These are phyloP conservation scores for Zancudomyces culisetae DNA, from an alignment of 371 early-diverging fungal genomes.

Conservation along the genomic window DNA sequence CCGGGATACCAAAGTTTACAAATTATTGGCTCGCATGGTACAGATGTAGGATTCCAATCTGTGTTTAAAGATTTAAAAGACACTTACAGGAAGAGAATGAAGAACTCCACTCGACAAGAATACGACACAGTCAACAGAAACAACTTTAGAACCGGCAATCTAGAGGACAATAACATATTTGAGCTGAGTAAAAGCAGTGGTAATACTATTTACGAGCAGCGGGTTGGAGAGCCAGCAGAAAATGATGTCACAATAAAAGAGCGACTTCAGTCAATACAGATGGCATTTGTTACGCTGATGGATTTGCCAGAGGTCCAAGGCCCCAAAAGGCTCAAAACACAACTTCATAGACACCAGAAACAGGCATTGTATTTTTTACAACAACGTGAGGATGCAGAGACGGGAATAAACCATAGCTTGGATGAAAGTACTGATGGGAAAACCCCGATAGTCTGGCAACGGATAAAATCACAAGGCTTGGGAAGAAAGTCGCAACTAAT, in stretches of 20 bases:
- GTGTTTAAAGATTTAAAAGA: neutral
- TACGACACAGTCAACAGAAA: neutral
- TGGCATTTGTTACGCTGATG: constrained; percentile 20
- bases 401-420: constrained; percentile 10
- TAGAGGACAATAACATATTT: neutral
- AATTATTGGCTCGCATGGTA: neutral
- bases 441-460: neutral
- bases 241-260: neutral
- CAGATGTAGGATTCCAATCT: neutral
- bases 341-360: constrained; percentile 24
- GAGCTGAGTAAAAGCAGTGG: neutral
- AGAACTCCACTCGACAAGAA: neutral
- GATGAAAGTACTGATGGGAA: neutral
- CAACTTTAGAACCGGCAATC: neutral
- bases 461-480: neutral
- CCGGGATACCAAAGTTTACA: too few relatives aligned
- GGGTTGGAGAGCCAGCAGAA: neutral
- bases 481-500: neutral
- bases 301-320: constrained; percentile 17
- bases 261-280: constrained; percentile 14
- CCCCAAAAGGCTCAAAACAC: constrained; percentile 9
- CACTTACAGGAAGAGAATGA: neutral
- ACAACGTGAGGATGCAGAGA: constrained; percentile 16
- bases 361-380: constrained; percentile 25
- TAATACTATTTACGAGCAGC: neutral